phyloP scores from a whole-genome alignment of 139 green algal genomes.

The Coelastrella sp. region DNA sequence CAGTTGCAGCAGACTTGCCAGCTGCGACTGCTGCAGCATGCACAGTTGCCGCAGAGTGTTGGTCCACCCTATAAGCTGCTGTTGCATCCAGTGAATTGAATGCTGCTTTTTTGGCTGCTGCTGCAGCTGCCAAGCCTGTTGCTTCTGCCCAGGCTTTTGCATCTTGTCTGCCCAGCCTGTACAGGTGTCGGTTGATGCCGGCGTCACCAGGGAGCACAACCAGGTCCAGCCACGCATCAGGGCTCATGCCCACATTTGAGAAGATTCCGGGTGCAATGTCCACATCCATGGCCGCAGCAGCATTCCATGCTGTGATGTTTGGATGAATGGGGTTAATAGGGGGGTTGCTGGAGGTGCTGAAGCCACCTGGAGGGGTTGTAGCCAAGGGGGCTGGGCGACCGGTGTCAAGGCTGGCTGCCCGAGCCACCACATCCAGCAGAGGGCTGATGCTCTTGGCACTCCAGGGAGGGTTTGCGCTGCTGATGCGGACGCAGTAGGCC shows the following conservation, averaged over 20 bases:
- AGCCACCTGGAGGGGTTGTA: background rate
- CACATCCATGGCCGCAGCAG: background rate
- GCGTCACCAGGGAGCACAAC: slow-evolving; percentile 13
- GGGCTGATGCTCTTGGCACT: background rate
- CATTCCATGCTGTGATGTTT: background rate
- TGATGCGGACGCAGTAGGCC: background rate
- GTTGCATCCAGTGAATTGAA: background rate
- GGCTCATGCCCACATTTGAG: background rate
- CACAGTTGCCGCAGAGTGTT: background rate
- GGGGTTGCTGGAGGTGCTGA: background rate
- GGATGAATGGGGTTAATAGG: background rate
- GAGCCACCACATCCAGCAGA: background rate
- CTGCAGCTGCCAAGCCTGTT: background rate
- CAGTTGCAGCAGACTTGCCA: background rate
- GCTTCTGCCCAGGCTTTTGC: background rate
- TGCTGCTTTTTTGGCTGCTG: background rate
- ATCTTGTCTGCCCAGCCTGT: background rate
- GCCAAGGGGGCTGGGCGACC: background rate
- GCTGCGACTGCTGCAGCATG: background rate
- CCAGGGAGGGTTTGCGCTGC: slow-evolving; percentile 14
- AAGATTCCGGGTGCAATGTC: slow-evolving; percentile 24
- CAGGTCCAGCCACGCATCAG: background rate
- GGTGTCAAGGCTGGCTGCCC: background rate
- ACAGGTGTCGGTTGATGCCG: background rate
- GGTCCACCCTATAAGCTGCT: background rate